These are phyloP conservation scores for Fraxinus sp. DNA, from an alignment of 305 asterid species.

Conservation along the genomic window DNA sequence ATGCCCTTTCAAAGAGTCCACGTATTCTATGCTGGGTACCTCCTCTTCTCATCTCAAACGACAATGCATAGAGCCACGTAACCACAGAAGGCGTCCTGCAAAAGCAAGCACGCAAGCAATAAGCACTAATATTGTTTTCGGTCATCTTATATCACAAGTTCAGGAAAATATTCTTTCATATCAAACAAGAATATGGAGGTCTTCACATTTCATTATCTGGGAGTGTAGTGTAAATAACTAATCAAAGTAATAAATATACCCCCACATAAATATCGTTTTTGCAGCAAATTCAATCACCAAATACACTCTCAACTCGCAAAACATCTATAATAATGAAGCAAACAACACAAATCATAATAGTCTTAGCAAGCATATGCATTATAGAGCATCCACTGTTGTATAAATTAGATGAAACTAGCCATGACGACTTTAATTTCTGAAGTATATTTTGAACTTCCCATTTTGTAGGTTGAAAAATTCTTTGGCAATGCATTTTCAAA, in stretches of 20 bases:
- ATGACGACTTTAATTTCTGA: not conserved
- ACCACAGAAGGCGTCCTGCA: conserved; percentile 74
- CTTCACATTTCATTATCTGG: not conserved
- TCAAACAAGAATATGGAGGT: not conserved
- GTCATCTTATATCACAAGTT: not conserved
- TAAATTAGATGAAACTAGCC: not conserved
- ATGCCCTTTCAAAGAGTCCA: conserved; percentile 81
- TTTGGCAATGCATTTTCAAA: not conserved
- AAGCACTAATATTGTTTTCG: not conserved
- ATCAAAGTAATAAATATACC: not conserved
- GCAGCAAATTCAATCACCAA: not conserved
- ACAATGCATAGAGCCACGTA: conserved; percentile 68
- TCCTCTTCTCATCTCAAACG: conserved; percentile 67
- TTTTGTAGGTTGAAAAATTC: not conserved
- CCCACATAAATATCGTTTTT: not conserved
- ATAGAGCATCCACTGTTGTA: not conserved
- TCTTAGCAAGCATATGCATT: not conserved
- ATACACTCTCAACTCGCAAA: not conserved
- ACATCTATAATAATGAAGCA: not conserved
- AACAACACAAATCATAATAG: not conserved
- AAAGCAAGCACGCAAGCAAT: conserved; percentile 17
- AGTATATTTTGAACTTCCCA: not conserved
- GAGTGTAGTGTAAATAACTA: not conserved
- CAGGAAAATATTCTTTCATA: not conserved
- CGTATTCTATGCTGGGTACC: conserved; percentile 73